Conservation (phyloP, 208 protist genomes). For the Endotrypanum monterogeii region DNA sequence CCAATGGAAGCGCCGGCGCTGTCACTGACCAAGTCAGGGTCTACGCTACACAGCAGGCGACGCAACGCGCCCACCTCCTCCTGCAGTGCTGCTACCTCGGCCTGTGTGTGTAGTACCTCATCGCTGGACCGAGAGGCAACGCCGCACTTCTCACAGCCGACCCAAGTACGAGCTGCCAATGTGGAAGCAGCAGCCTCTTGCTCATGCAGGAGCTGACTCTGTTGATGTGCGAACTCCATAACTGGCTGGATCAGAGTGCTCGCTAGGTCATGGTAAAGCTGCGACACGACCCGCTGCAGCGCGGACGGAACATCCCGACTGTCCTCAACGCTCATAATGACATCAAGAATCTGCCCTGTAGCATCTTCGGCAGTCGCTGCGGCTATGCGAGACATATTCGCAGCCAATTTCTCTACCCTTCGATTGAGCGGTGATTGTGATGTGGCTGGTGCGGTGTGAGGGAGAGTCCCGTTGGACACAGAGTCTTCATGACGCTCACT, state of each 20-base stretch:
- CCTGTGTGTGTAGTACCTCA: conserved; percentile 2
- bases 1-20: neutral
- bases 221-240: conserved; percentile 16
- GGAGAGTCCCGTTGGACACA: neutral
- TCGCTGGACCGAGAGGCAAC: neutral
- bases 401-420: conserved; percentile 5
- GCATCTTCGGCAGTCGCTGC: conserved; percentile 1
- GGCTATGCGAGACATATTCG: conserved; percentile 19
- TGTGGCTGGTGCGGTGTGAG: neutral
- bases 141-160: neutral
- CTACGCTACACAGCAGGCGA: conserved; percentile 4
- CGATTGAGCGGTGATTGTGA: neutral
- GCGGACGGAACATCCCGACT: conserved; percentile 18
- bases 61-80: conserved; percentile 25
- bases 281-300: conserved; percentile 9
- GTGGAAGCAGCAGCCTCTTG: neutral
- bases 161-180: neutral
- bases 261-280: conserved; percentile 19
- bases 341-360: conserved; percentile 17
- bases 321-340: conserved; percentile 29
- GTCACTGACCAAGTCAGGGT: neutral
- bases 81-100: conserved; percentile 17
- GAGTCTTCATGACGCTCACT: neutral
- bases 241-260: conserved; percentile 11
- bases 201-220: neutral